Evolutionary conservation across 2,329 filamentous ascomycete species (phyloP).

Genomic region (Calonectria fujianensis): DNA sequence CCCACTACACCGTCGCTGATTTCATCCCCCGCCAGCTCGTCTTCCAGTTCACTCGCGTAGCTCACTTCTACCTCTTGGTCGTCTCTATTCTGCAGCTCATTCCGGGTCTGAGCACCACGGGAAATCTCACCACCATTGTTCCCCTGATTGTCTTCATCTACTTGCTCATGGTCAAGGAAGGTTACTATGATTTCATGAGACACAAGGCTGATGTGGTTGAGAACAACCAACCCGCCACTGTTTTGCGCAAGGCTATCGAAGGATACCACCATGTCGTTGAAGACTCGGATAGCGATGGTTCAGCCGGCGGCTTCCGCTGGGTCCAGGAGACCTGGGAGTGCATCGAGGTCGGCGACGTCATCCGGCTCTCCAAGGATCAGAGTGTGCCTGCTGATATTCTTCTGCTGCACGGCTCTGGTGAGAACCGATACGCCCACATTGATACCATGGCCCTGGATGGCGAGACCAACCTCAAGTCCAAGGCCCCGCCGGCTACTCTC

Average conservation of each 20-base stretch:
- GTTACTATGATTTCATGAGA: conserved; percentile 88
- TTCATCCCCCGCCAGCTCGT: conserved; percentile 91
- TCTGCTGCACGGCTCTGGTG: conserved; percentile 84
- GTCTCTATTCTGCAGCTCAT: conserved; percentile 89
- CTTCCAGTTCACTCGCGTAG: conserved; percentile 89
- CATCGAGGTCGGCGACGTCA: conserved; percentile 70
- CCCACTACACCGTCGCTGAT: conserved; percentile 88
- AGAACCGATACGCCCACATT: conserved; percentile 87
- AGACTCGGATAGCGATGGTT: conserved; percentile 46
- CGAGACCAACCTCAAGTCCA: conserved; percentile 88
- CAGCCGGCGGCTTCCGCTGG: conserved; percentile 68
- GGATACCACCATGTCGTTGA: conserved; percentile 75
- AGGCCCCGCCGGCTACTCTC: conserved; percentile 78
- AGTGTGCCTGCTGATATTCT: conserved; percentile 88
- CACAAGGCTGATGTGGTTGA: conserved; percentile 89
- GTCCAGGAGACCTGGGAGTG: conserved; percentile 65
- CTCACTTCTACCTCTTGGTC: conserved; percentile 91
- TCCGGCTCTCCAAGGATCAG: conserved; percentile 79
- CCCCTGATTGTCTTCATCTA: conserved; percentile 85
- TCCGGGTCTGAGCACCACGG: conserved; percentile 84
- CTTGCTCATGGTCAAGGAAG: conserved; percentile 89
- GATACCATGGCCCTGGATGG: conserved; percentile 91
- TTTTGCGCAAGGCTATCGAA: conserved; percentile 61
- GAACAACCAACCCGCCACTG: conserved; percentile 75
- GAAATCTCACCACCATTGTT: conserved; percentile 83